A percentile compares a stretch with the other conserved stretches of the same genome.
Evolutionary conservation across 2,329 filamentous ascomycete genomes (phyloP).

Genomic region (Ceratocystis papillata): DNA sequence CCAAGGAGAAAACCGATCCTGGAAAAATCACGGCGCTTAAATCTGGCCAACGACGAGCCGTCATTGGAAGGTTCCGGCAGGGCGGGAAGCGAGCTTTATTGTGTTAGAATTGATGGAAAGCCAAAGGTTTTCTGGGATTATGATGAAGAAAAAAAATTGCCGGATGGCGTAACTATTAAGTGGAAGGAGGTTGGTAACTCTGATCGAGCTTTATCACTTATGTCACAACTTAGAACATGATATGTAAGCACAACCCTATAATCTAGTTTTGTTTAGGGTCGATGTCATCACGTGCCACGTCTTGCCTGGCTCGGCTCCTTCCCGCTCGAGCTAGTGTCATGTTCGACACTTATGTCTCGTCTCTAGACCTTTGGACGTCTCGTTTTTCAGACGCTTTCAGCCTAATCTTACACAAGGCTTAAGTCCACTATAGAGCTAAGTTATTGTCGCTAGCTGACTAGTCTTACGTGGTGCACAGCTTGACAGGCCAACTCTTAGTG

Average conservation of each 20-base stretch:
- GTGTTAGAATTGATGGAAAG: neutral
- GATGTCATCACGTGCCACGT: no score
- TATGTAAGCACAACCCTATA: no score
- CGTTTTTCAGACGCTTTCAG: neutral
- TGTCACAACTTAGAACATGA: no score
- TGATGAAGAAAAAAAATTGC: no score
- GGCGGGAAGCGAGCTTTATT: neutral
- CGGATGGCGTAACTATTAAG: no score
- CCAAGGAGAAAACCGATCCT: neutral
- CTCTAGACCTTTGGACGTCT: neutral
- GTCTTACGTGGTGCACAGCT: neutral
- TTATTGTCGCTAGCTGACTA: neutral
- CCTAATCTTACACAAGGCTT: neutral
- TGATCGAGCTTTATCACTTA: no score
- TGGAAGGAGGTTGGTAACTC: no score
- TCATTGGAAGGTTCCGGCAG: neutral
- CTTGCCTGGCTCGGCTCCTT: no score
- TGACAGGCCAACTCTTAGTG: neutral
- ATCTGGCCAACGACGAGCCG: conserved; percentile 1
- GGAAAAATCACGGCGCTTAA: neutral
- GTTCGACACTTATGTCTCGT: neutral
- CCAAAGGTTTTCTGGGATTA: neutral
- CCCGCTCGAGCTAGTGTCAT: no score
- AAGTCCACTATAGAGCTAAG: neutral
- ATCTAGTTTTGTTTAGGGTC: no score